A percentile compares a stretch with the other conserved stretches of the same genome.
These are phyloP conservation scores for Fusarium tuaranense DNA, from an alignment of 2,329 filamentous ascomycete genomes.

Conservation along the genomic window DNA sequence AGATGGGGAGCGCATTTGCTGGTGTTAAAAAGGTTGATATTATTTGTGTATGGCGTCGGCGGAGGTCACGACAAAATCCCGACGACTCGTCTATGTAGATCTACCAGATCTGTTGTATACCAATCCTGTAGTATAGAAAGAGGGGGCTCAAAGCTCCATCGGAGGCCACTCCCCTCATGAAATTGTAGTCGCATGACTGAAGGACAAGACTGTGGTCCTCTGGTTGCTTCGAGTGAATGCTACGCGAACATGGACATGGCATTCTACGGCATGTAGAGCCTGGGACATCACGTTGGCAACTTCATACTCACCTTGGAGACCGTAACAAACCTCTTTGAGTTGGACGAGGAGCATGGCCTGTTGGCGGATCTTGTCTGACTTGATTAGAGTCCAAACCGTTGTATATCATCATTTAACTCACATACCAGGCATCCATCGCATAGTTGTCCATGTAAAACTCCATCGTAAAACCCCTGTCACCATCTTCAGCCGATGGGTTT, in stretches of 20 bases:
- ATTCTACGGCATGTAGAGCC: slow-evolving; percentile 12
- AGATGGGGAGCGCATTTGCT: slow-evolving; percentile 48
- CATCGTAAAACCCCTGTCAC: slow-evolving; percentile 11
- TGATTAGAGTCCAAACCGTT: slow-evolving; percentile 48
- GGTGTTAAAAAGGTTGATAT: slow-evolving; percentile 54
- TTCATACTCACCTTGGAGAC: slow-evolving; percentile 33
- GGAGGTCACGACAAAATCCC: slow-evolving; percentile 35
- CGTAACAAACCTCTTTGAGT: slow-evolving; percentile 15
- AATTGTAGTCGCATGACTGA: slow-evolving; percentile 30
- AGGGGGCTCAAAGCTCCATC: slow-evolving; percentile 43
- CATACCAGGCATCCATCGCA: slow-evolving; percentile 40
- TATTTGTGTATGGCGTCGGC: slow-evolving; percentile 47
- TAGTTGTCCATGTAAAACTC: slow-evolving; percentile 27
- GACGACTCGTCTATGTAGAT: slow-evolving; percentile 44
- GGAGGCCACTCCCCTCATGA: slow-evolving; percentile 52
- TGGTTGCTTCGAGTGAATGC: slow-evolving; percentile 5
- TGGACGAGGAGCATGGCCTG: slow-evolving; percentile 15
- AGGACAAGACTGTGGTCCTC: neutral
- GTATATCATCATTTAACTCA: slow-evolving; percentile 48
- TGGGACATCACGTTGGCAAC: slow-evolving; percentile 7
- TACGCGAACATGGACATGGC: slow-evolving; percentile 18
- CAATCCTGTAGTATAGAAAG: slow-evolving; percentile 48
- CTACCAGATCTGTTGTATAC: slow-evolving; percentile 48
- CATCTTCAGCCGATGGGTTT: slow-evolving; percentile 67
- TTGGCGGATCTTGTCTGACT: slow-evolving; percentile 37